A percentile compares a stretch with the other conserved stretches of the same genome.
Conservation (phyloP, 257 asterid species). For the Mentha longifolia region DNA sequence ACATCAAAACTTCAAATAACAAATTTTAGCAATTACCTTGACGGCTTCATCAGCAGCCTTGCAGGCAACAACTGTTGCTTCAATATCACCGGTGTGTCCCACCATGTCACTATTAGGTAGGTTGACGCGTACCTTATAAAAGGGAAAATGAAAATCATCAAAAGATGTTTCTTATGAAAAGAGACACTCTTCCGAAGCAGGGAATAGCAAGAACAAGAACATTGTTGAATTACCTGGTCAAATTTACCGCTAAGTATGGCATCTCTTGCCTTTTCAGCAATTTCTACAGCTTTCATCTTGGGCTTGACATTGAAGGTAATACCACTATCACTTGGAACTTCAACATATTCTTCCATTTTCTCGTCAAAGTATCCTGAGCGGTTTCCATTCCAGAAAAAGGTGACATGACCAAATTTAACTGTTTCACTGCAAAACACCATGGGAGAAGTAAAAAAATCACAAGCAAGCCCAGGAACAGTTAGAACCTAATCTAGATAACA, state of each 20-base stretch:
- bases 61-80: constrained; percentile 92
- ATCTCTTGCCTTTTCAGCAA: constrained; percentile 92
- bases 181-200: neutral
- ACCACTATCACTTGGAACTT: constrained; percentile 89
- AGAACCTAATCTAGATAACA: constrained; percentile 2
- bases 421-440: constrained; percentile 70
- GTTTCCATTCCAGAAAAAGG: constrained; percentile 98
- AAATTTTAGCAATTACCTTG: constrained; percentile 60
- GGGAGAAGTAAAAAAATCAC: neutral
- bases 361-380: constrained; percentile 87
- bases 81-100: constrained; percentile 96
- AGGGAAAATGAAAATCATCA: neutral
- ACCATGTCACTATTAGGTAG: constrained; percentile 95
- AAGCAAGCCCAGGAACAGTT: neutral
- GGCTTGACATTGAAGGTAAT: constrained; percentile 91
- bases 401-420: constrained; percentile 95
- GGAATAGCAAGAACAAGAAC: constrained; percentile 7
- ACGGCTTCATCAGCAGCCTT: constrained; percentile 94
- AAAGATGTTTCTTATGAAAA: constrained; percentile 20
- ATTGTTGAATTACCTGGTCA: constrained; percentile 71
- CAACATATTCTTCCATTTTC: constrained; percentile 88
- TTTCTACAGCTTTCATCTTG: constrained; percentile 95
- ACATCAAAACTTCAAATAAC: neutral
- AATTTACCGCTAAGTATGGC: constrained; percentile 84
- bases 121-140: constrained; percentile 78